Evolutionary conservation across 1,284 basidiomycete genomes (phyloP).

Genomic region (Papiliotrema nemorosa): DNA sequence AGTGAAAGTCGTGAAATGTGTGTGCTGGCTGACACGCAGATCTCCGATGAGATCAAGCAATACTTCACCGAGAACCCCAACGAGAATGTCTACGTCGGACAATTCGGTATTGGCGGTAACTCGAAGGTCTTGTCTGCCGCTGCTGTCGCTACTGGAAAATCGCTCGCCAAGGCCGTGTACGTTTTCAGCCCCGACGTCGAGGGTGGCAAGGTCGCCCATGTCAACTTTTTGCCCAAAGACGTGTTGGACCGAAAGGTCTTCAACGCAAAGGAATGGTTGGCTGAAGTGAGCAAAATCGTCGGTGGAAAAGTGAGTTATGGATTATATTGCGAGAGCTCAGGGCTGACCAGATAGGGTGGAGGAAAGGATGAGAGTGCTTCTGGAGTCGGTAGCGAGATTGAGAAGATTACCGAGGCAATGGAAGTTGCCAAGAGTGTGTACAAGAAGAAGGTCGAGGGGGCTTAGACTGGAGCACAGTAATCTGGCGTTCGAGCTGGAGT

Average conservation of each 20-base stretch:
- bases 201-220: slow-evolving; percentile 76
- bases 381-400: slow-evolving; percentile 69
- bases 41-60: slow-evolving; percentile 63
- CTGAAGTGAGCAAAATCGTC: slow-evolving; percentile 67
- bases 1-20: not conserved
- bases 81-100: slow-evolving; percentile 64
- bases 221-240: slow-evolving; percentile 77
- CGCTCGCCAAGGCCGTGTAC: slow-evolving; percentile 78
- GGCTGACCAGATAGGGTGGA: slow-evolving; percentile 62
- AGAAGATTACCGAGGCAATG: slow-evolving; percentile 69
- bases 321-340: slow-evolving; percentile 8
- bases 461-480: not conserved
- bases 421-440: slow-evolving; percentile 51
- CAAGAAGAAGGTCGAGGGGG: slow-evolving; percentile 36
- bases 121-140: slow-evolving; percentile 64
- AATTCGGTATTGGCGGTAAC: slow-evolving; percentile 68
- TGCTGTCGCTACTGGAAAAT: slow-evolving; percentile 63
- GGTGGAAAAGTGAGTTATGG: slow-evolving; percentile 71
- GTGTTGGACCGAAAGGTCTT: slow-evolving; percentile 55
- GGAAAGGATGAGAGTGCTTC: slow-evolving; percentile 87
- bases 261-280: slow-evolving; percentile 79
- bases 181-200: slow-evolving; percentile 75
- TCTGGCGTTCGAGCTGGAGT: too few species aligned
- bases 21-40: slow-evolving; percentile 51
- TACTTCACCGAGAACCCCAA: slow-evolving; percentile 75